phyloP scores from a whole-genome alignment of 306 rosid genomes.

The Prunus persica region DNA sequence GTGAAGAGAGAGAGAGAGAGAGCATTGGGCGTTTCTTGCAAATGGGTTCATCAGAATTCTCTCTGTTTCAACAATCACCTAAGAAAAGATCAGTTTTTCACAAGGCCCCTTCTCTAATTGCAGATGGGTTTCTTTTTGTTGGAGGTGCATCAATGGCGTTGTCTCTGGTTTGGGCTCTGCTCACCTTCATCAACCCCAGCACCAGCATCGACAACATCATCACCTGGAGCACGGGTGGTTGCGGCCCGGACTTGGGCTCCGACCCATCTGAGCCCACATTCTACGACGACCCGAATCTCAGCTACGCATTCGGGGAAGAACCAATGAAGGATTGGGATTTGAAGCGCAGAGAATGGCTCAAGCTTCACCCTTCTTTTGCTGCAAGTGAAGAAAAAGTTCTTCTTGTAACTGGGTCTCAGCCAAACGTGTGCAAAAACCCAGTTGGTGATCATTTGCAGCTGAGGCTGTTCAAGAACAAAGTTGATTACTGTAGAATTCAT shows the following conservation, averaged over 20 bases:
- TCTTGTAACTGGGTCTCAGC: constrained; percentile 74
- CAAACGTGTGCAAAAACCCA: constrained; percentile 58
- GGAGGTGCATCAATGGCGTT: constrained; percentile 17
- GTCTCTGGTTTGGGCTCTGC: constrained; percentile 10
- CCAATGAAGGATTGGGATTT: constrained; percentile 60
- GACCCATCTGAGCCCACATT: constrained; percentile 59
- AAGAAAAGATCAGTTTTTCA: constrained; percentile 1
- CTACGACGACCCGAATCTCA: constrained; percentile 62
- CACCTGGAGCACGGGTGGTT: background rate
- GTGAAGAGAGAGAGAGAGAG: background rate
- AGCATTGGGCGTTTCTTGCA: background rate
- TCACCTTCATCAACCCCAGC: constrained; percentile 9
- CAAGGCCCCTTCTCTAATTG: constrained; percentile 15
- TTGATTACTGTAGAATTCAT: constrained; percentile 73
- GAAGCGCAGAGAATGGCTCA: constrained; percentile 64
- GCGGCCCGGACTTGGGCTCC: constrained; percentile 5
- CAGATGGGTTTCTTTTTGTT: constrained; percentile 17
- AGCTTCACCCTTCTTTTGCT: constrained; percentile 51
- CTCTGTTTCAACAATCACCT: background rate
- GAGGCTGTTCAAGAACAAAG: constrained; percentile 77
- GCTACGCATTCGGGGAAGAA: constrained; percentile 47
- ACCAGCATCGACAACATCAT: constrained; percentile 9
- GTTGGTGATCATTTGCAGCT: constrained; percentile 72
- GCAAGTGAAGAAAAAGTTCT: constrained; percentile 35
- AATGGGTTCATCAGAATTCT: constrained; percentile 5